phyloP scores from a whole-genome alignment of 768 basidiomycete genomes.

The Lactarius psammicola region DNA sequence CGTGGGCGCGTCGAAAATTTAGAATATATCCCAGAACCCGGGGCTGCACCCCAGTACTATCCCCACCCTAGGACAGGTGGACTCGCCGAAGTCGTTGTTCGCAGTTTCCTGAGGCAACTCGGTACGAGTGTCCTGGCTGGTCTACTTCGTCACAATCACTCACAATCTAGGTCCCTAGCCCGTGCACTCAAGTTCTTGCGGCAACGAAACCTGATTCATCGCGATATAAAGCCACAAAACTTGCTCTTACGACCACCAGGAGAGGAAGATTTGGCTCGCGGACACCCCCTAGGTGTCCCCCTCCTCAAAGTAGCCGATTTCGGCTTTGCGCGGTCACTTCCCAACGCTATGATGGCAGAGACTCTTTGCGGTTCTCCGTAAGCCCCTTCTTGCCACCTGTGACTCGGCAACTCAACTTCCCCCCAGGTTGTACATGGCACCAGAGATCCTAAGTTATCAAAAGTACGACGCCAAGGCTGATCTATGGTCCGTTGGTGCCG shows the following conservation, averaged over 20 bases:
- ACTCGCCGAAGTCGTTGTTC: constrained; percentile 83
- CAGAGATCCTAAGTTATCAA: constrained; percentile 94
- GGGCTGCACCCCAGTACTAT: constrained; percentile 76
- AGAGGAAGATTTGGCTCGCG: constrained; percentile 73
- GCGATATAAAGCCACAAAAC: constrained; percentile 99
- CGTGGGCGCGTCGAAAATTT: constrained; percentile 90
- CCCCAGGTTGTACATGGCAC: constrained; percentile 92
- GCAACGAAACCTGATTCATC: constrained; percentile 85
- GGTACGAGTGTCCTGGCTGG: constrained; percentile 45
- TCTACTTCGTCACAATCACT: neutral
- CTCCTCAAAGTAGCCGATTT: constrained; percentile 98
- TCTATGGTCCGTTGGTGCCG: constrained; percentile 97
- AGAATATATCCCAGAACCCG: constrained; percentile 71
- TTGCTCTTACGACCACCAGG: constrained; percentile 83
- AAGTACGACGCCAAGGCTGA: constrained; percentile 98
- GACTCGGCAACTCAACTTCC: neutral
- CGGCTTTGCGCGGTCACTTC: constrained; percentile 92
- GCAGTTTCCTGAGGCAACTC: constrained; percentile 89
- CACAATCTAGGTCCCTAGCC: constrained; percentile 46
- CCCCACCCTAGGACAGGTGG: constrained; percentile 91
- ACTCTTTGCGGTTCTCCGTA: constrained; percentile 97
- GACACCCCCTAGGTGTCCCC: constrained; percentile 90
- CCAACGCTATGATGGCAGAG: constrained; percentile 92
- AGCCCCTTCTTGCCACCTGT: constrained; percentile 37
- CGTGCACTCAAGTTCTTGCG: constrained; percentile 92